These are phyloP conservation scores for Pichia sp. DNA, from an alignment of 1,139 yeast genomes.

Conservation along the genomic window DNA sequence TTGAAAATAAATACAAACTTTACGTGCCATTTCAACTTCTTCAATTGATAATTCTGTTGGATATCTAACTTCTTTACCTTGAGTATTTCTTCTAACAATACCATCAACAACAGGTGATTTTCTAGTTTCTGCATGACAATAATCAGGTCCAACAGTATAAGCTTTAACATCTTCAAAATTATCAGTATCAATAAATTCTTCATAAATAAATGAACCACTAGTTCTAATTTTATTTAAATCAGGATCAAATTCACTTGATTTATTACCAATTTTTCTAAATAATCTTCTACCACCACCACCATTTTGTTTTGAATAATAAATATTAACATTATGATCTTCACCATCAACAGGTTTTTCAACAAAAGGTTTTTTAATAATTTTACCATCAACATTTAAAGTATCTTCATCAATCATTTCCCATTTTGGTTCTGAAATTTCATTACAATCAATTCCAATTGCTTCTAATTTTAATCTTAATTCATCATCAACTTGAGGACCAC, in stretches of 20 bases:
- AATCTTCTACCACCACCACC: slow-evolving; percentile 98
- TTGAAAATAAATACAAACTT: slow-evolving; percentile 68
- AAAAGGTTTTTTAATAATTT: slow-evolving; percentile 73
- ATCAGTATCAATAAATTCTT: slow-evolving; percentile 95
- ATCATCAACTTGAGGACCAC: slow-evolving; percentile 84
- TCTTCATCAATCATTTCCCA: slow-evolving; percentile 91
- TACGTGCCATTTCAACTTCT: slow-evolving; percentile 75
- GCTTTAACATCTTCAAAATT: slow-evolving; percentile 98
- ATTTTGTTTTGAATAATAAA: slow-evolving; percentile 77
- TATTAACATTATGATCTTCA: slow-evolving; percentile 94
- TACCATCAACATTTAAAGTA: slow-evolving; percentile 73
- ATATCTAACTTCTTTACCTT: slow-evolving; percentile 93
- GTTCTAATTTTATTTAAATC: slow-evolving; percentile 67
- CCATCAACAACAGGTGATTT: slow-evolving; percentile 99
- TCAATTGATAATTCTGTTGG: slow-evolving; percentile 71
- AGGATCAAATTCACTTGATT: slow-evolving; percentile 94
- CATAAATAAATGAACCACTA: slow-evolving; percentile 89
- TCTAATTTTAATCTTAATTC: slow-evolving; percentile 51
- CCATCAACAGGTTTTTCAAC: slow-evolving; percentile 99
- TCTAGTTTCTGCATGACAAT: slow-evolving; percentile 96
- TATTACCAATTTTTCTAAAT: slow-evolving; percentile 94
- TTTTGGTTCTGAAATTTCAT: slow-evolving; percentile 54
- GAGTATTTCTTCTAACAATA: slow-evolving; percentile 92
- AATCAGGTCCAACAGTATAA: slow-evolving; percentile 86
- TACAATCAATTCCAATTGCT: slow-evolving; percentile 53